These are phyloP conservation scores for Cordyceps farinosa DNA, from an alignment of 2,329 filamentous ascomycete genomes.

Conservation along the genomic window DNA sequence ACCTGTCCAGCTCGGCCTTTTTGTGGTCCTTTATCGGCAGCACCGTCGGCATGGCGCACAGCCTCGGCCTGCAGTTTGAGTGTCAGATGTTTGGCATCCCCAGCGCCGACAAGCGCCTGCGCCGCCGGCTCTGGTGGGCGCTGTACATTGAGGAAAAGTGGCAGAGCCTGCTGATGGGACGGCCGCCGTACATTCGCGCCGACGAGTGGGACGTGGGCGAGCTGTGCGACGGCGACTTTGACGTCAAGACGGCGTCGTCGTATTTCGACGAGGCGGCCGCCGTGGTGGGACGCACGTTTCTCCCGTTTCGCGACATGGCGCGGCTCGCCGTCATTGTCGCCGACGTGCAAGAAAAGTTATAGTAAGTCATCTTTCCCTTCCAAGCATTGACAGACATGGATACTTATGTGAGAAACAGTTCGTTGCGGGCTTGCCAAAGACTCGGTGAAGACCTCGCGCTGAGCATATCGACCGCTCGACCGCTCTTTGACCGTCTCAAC, in stretches of 20 bases:
- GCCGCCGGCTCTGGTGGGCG: slow-evolving; percentile 38
- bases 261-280: slow-evolving; percentile 12
- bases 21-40: slow-evolving; percentile 36
- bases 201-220: slow-evolving; percentile 30
- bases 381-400: neutral
- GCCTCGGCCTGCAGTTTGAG: slow-evolving; percentile 35
- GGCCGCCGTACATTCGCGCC: slow-evolving; percentile 32
- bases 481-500: slow-evolving; percentile 18
- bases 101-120: slow-evolving; percentile 35
- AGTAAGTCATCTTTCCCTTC: slow-evolving; percentile 14
- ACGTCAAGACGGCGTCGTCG: neutral
- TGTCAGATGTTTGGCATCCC: slow-evolving; percentile 36
- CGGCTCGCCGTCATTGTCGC: slow-evolving; percentile 18
- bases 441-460: slow-evolving; percentile 18
- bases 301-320: slow-evolving; percentile 19
- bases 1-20: slow-evolving; percentile 30
- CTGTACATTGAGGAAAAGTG: slow-evolving; percentile 39
- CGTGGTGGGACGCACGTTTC: neutral
- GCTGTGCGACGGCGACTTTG: slow-evolving; percentile 17
- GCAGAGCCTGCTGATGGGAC: slow-evolving; percentile 32
- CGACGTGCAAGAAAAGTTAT: slow-evolving; percentile 17
- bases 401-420: neutral
- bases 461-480: slow-evolving; percentile 18
- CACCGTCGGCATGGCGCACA: slow-evolving; percentile 31
- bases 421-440: slow-evolving; percentile 17